Percentiles rank a stretch among this genome's conserved stretches.
These are phyloP conservation scores for Tetrahymena borealis DNA, from an alignment of 73 alveolate genomes.

Conservation along the genomic window DNA sequence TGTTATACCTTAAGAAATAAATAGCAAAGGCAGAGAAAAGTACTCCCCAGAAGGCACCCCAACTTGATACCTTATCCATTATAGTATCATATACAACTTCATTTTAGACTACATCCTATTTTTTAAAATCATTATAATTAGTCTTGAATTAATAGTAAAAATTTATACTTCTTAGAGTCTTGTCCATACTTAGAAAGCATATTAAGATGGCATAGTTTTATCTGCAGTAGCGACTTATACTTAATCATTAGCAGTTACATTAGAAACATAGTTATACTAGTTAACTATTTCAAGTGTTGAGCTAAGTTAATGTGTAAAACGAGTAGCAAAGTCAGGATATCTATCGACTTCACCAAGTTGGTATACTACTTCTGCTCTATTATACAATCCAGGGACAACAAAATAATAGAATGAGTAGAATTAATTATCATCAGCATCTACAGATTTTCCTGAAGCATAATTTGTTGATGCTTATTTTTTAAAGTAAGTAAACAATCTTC, in stretches of 20 bases:
- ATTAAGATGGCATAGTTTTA: neutral
- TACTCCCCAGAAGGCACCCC: constrained; percentile 49
- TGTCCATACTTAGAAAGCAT: constrained; percentile 19
- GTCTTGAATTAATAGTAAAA: neutral
- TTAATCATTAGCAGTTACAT: constrained; percentile 6
- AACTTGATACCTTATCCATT: constrained; percentile 15
- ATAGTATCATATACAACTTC: constrained; percentile 28
- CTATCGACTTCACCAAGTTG: neutral
- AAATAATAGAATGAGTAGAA: constrained; percentile 10
- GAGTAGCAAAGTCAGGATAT: constrained; percentile 12
- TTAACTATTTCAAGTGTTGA: neutral
- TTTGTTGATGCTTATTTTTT: constrained; percentile 11
- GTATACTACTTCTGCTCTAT: constrained; percentile 30
- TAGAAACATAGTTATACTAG: constrained; percentile 11
- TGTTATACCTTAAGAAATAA: constrained; percentile 20
- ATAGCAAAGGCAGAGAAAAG: constrained; percentile 33
- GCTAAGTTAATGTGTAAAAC: neutral
- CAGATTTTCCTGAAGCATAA: constrained; percentile 22
- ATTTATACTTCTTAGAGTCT: constrained; percentile 14
- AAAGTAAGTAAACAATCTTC: constrained; percentile 24
- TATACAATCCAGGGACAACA: constrained; percentile 13
- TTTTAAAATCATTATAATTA: neutral
- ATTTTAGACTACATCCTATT: neutral
- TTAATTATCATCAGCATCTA: neutral
- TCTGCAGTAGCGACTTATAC: neutral